Evolutionary conservation across 2,329 filamentous ascomycete genomes (phyloP), one percentile per base, ranked within the genome.

Genomic region (Emergomyces pasteurianus): DNA sequence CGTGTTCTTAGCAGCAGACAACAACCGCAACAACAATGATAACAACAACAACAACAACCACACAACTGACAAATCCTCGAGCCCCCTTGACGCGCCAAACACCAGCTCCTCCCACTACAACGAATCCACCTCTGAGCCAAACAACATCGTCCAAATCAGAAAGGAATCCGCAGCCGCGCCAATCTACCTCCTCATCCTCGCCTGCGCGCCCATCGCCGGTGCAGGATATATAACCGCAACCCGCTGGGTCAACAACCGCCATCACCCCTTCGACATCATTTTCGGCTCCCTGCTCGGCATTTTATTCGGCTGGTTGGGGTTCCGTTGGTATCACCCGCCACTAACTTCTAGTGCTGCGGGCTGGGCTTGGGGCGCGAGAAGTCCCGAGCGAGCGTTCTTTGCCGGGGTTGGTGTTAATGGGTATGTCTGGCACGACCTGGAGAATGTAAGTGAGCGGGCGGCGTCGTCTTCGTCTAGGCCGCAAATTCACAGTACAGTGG

Each of bases 241-340:
- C 1, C 87, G 92, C 12, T 97, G 87, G 82, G 91, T 87, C 62
- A 87, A 96, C 73, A 95, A 87, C 76, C 85, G 89, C 46, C 92
- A 97, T 73, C 89, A 92, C 71, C 91, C 87, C n/a, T 92, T 96
- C 71, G 92, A 97, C 65, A 89, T 96, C 65, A 75, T 96, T 2
- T 90, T 88, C 64, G 92, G 92, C n/a, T 88, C 86, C 60, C 65
- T 88, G 14, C 87, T 96, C 63, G 92, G 92, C 9, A 81, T 86
- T 16, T 74, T 85, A 52, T 83, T 83, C 43, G 83, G 89, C 23
- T 86, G 86, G 71, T 85, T 92, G 66, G 83, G 86, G 2, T 96
- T 96, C 77, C 81, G 88, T 28, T 90, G 87, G 77, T 96, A 96
- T 71, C 90, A 96, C 70, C 77, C 94, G 10, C 90, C 91, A 0